Base-by-base conservation (phyloP, 2,329 filamentous ascomycete genomes). In the Pseudocercospora ulei region DNA sequence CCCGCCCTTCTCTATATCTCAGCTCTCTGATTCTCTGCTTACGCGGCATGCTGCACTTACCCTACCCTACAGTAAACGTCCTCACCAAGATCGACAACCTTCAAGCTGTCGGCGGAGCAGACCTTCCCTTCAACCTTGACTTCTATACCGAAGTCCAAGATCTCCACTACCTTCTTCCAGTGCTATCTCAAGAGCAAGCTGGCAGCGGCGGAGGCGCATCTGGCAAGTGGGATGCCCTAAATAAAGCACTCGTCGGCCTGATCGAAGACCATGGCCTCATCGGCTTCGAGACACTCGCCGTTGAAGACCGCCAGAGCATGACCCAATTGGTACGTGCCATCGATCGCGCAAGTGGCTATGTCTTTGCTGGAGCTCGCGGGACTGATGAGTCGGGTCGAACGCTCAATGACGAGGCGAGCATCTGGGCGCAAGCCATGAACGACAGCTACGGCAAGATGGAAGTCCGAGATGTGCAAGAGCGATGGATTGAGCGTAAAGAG, bases 101-200 rank as follows among this genome's bases (percentile, higher is more conserved):
- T 38, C 69, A 78, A 22, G 76, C 80, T 36, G 55, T 57, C 3
- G 57, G 54, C 7, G 95, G 94, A 57, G 80, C 84, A 30, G 76
- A 83, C 16, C 70, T 98, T 0, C 85, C 87, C 0, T 95, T 98
- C 69, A 94, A 94, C 55, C 77, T 98, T 43, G 87, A 95, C 50
- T 98, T 80, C 63, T 98, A 96, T 62, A 96, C 90, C 45, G 88
- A 98, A 61, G 88, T 96, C 5, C 87, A 98, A 62, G 86, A 95
- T 55, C 73, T 98, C 3, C 75, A 76, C 13, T 85, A 94, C 51
- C 71, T 98, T 7, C 72, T 90, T 0, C 85, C 86, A 1, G 71
- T 79, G 44, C 75, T 98, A 26, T 78, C 86, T 53, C 71, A 75
- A 14, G 90, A 98, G 61, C 80, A 80, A 1, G 77, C 43, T 19